phyloP scores from a whole-genome alignment of 306 rosid species.

The Fagus crenata region DNA sequence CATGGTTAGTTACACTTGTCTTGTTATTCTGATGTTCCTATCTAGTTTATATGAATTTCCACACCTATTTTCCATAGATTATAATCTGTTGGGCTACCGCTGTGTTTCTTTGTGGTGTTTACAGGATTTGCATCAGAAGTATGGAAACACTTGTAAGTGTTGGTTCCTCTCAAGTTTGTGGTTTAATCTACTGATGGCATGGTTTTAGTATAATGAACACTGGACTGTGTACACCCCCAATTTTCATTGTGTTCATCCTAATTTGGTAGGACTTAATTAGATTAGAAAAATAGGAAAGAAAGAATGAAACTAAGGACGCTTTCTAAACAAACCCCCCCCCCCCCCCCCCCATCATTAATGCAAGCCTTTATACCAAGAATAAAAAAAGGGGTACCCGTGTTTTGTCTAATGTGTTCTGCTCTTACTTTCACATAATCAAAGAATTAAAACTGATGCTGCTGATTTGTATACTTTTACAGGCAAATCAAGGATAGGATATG shows the following conservation, averaged over 20 bases:
- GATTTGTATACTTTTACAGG: conserved; percentile 24
- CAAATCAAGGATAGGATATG: conserved; percentile 28
- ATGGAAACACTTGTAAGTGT: conserved; percentile 33
- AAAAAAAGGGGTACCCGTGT: background rate
- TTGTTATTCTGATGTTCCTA: background rate
- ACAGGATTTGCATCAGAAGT: conserved; percentile 53
- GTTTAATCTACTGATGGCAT: background rate
- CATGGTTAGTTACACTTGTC: conserved; percentile 51
- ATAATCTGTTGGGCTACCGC: conserved; percentile 9
- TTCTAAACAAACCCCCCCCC: background rate
- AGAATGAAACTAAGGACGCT: background rate
- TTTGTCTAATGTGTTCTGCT: background rate
- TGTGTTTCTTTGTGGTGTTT: conserved; percentile 24
- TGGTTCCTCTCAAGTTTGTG: background rate
- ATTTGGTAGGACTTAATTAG: background rate
- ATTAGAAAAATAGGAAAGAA: background rate
- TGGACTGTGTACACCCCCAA: background rate
- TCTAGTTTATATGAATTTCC: background rate
- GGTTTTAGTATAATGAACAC: background rate
- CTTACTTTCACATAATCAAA: background rate
- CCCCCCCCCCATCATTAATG: background rate
- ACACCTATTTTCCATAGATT: background rate
- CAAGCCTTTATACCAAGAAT: background rate
- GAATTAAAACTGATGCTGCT: background rate
- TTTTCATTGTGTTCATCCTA: background rate